phyloP scores from a whole-genome alignment of 306 rosid genomes.

The Trifolium repens region DNA sequence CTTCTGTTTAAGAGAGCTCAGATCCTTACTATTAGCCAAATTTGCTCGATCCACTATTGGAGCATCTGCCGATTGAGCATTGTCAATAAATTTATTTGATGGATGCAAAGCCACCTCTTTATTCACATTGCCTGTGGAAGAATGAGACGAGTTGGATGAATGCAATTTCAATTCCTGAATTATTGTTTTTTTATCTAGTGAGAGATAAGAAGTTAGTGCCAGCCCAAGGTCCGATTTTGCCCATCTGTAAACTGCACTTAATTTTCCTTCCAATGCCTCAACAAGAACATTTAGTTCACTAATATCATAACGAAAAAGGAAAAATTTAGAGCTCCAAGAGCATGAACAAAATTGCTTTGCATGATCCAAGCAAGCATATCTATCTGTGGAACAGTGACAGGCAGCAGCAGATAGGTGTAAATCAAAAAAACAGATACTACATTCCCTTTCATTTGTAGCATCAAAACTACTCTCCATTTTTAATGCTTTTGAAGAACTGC shows the following conservation, averaged over 20 bases:
- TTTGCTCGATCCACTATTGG: conserved; percentile 44
- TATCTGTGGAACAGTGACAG: conserved; percentile 85
- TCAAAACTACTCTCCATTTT: conserved; percentile 95
- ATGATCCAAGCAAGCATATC: conserved; percentile 93
- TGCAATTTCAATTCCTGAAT: conserved; percentile 40
- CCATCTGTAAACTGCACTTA: conserved; percentile 97
- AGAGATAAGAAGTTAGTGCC: conserved; percentile 69
- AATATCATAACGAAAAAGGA: conserved; percentile 91
- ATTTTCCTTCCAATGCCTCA: conserved; percentile 96
- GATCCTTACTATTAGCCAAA: conserved; percentile 45
- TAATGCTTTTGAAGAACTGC: conserved; percentile 67
- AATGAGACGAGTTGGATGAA: conserved; percentile 41
- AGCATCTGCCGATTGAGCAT: conserved; percentile 49
- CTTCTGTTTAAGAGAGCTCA: conserved; percentile 45
- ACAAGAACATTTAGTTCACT: conserved; percentile 79
- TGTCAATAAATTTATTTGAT: conserved; percentile 44
- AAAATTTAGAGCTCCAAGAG: conserved; percentile 76
- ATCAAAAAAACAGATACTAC: conserved; percentile 83
- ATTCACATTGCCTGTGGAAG: conserved; percentile 36
- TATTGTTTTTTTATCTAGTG: conserved; percentile 47
- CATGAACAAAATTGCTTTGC: conserved; percentile 89
- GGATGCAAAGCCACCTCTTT: conserved; percentile 53
- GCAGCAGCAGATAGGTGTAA: conserved; percentile 96
- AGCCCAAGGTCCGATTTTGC: conserved; percentile 92
- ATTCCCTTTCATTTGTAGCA: conserved; percentile 88